phyloP scores from a whole-genome alignment of 768 basidiomycete genomes.

The Imleria badia region DNA sequence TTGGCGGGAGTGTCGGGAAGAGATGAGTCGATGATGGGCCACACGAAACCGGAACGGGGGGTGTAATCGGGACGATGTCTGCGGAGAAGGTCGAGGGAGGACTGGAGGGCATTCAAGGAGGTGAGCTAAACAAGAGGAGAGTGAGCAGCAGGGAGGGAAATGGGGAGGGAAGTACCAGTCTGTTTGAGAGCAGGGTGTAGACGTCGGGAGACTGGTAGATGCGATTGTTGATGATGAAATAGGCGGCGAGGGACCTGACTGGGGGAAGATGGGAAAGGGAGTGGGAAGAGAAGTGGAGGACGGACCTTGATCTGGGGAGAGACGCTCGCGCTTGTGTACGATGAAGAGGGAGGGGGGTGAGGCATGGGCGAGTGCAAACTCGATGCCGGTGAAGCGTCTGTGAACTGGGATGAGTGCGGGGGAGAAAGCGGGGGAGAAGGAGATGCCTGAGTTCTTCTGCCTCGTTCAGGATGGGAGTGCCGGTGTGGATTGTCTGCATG shows the following conservation, averaged over 20 bases:
- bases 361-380: conserved; percentile 83
- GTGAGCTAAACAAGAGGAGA: conserved; percentile 48
- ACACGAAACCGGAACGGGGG: conserved; percentile 79
- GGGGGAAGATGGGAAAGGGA: conserved; percentile 2
- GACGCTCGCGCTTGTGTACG: conserved; percentile 83
- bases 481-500: conserved; percentile 91
- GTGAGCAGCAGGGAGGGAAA: not conserved
- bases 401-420: not conserved
- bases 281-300: conserved; percentile 5
- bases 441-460: conserved; percentile 74
- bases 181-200: conserved; percentile 80
- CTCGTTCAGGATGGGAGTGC: conserved; percentile 73
- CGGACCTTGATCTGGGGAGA: conserved; percentile 82
- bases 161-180: conserved; percentile 54
- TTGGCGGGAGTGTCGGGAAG: conserved; percentile 42
- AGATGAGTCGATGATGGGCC: conserved; percentile 73
- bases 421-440: not conserved
- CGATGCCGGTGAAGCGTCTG: conserved; percentile 84
- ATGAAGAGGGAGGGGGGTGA: conserved; percentile 81
- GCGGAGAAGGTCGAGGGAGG: conserved; percentile 72
- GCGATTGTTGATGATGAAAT: conserved; percentile 86
- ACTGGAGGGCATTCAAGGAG: conserved; percentile 68
- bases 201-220: conserved; percentile 88
- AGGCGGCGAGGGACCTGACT: conserved; percentile 79
- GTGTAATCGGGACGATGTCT: conserved; percentile 78